phyloP scores from a whole-genome alignment of 1,139 yeast species.

The Hyphopichia pseudoburtonii region DNA sequence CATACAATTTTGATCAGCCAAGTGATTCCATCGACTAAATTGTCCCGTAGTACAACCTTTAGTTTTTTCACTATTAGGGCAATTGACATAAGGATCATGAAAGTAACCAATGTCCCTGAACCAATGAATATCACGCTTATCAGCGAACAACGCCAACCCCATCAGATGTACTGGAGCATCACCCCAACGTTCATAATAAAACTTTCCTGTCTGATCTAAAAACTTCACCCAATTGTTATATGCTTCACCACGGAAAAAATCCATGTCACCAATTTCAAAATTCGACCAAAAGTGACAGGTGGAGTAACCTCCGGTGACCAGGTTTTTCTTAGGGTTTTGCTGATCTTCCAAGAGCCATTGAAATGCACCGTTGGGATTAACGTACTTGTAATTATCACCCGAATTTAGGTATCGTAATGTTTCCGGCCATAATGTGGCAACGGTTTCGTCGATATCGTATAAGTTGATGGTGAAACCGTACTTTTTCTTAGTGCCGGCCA shows the following conservation, averaged over 20 bases:
- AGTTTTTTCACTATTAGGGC: slow-evolving; percentile 52
- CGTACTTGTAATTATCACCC: slow-evolving; percentile 61
- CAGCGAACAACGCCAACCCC: slow-evolving; percentile 74
- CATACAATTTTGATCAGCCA: slow-evolving; percentile 69
- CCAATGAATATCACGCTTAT: slow-evolving; percentile 73
- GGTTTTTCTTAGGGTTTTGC: slow-evolving; percentile 58
- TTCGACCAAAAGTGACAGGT: slow-evolving; percentile 91
- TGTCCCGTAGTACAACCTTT: slow-evolving; percentile 26
- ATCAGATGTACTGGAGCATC: slow-evolving; percentile 87
- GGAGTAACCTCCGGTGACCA: slow-evolving; percentile 64
- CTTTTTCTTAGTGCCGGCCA: slow-evolving; percentile 60
- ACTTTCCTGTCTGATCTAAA: slow-evolving; percentile 71
- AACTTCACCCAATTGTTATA: slow-evolving; percentile 64
- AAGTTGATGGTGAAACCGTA: slow-evolving; percentile 71
- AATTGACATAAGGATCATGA: slow-evolving; percentile 72
- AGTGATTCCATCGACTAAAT: slow-evolving; percentile 36
- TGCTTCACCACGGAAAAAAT: slow-evolving; percentile 67
- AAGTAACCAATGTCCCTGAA: slow-evolving; percentile 82
- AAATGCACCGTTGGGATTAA: slow-evolving; percentile 58
- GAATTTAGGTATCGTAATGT: slow-evolving; percentile 56
- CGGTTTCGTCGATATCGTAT: slow-evolving; percentile 67
- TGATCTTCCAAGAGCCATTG: slow-evolving; percentile 71
- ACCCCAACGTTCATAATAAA: slow-evolving; percentile 89
- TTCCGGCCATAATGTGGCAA: slow-evolving; percentile 66
- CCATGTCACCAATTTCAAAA: slow-evolving; percentile 81